Evolutionary conservation across 805 yeast species (phyloP), one percentile per base, ranked within the genome.

Genomic region (Ogataea parapolymorpha): DNA sequence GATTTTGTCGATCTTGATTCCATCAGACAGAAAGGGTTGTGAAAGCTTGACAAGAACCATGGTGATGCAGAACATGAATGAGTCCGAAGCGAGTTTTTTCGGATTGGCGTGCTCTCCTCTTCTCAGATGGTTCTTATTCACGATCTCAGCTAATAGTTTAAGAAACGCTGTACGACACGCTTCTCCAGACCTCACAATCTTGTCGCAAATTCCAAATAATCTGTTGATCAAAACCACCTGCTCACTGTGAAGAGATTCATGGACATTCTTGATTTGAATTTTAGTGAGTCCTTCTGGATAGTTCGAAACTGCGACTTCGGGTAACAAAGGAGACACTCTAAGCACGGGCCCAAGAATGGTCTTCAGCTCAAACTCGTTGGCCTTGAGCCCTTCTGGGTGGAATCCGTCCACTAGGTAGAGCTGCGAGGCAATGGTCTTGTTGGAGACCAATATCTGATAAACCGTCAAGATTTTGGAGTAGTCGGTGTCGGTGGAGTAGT

Each of bases 81-180:
- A 88, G 66, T 91, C 88, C 6, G 86, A 71, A 1, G 95, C 80
- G 37, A 85, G 66, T 42, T 78, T 74, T 12, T 70, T 67, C 10
- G 77, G 74, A 52, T 83, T 80, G 3, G 90, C 83, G 59, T 86
- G 95, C 48, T 83, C 80, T 38, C 96, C 96, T 53, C 87, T 75
- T 65, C 98, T 79, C 50, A 87, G 73, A 62, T 89, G 97, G 58
- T 90, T 89, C 37, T 76, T 72, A 54, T 91, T 86, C n/a, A 87
- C 75, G 29, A 88, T 71, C 20, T 72, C 73, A 1, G 85, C 83
- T 62, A 90, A 79, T 71, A 82, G 89, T 35, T 71, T 64, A 51
- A 93, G 64, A 36, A 90, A 56, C 29, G 68, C 80, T 26, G 68
- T 67, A 46, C 98, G 75, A 0, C 95, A 75, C 10, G 67, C 65